Evolutionary conservation across 257 asterid species (phyloP).

Genomic region (Jaltomata sinuosa): DNA sequence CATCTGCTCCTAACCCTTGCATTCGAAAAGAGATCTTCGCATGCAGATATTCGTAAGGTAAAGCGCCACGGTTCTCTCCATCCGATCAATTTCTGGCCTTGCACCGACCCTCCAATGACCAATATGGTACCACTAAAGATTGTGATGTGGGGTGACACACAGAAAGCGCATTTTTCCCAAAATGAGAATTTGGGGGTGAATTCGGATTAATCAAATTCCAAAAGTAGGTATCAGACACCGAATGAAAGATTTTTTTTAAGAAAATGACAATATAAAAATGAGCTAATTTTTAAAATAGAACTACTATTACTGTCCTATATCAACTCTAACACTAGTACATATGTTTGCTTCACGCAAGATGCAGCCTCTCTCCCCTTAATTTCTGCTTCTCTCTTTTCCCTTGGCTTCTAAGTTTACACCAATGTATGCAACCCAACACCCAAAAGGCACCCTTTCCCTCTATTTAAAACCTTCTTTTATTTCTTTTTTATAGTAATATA

Average conservation of each 20-base stretch:
- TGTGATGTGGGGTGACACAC: too few relatives aligned
- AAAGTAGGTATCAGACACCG: neutral
- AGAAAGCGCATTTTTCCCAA: neutral
- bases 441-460: neutral
- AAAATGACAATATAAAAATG: neutral
- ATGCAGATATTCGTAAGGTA: neutral
- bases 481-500: neutral
- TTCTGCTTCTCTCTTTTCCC: neutral
- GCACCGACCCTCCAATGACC: neutral
- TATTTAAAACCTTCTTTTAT: neutral
- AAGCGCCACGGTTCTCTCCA: neutral
- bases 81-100: neutral
- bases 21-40: neutral
- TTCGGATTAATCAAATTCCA: fast-evolving
- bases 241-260: neutral
- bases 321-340: neutral
- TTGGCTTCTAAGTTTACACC: neutral
- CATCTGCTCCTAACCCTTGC: neutral
- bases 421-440: neutral
- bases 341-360: neutral
- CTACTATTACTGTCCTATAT: neutral
- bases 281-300: neutral
- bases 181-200: neutral
- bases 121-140: neutral
- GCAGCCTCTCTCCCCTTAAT: neutral